A percentile compares a stretch with the other conserved stretches of the same genome.
Evolutionary conservation across 495 filamentous ascomycete species (phyloP).

Genomic region (Cladorrhinum samala): DNA sequence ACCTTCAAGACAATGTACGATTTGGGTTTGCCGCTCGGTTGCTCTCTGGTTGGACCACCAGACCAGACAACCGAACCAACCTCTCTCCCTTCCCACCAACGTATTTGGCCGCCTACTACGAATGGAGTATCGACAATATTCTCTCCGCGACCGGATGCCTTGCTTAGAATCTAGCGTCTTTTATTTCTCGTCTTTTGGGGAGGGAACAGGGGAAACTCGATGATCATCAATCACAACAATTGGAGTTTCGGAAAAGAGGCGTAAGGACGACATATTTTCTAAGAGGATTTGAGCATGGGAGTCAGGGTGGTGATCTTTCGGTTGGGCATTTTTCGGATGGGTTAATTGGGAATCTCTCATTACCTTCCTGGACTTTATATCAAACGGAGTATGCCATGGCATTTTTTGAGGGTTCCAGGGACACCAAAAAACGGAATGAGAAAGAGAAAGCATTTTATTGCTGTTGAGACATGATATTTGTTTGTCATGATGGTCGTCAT

Average conservation of each 20-base stretch:
- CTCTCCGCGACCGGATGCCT: neutral
- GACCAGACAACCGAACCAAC: neutral
- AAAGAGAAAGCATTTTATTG: neutral
- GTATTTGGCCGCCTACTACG: neutral
- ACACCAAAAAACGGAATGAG: neutral
- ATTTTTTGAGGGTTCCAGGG: neutral
- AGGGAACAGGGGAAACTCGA: neutral
- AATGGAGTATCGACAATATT: neutral
- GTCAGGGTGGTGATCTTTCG: neutral
- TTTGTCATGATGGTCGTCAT: neutral
- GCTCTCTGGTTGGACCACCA: neutral
- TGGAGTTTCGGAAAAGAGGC: neutral
- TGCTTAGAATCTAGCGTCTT: neutral
- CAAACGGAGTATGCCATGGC: constrained; percentile 2
- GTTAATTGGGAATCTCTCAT: neutral
- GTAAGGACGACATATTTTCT: neutral
- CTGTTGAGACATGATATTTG: neutral
- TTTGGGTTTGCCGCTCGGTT: constrained; percentile 7
- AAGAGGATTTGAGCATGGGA: neutral
- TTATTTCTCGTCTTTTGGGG: neutral
- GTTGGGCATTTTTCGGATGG: neutral
- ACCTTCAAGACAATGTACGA: constrained; percentile 16
- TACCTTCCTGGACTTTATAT: neutral
- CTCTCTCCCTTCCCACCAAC: neutral
- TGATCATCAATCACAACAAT: neutral